Evolutionary conservation across 2,329 filamentous ascomycete genomes (phyloP).

Genomic region (Beauveria asiatica): DNA sequence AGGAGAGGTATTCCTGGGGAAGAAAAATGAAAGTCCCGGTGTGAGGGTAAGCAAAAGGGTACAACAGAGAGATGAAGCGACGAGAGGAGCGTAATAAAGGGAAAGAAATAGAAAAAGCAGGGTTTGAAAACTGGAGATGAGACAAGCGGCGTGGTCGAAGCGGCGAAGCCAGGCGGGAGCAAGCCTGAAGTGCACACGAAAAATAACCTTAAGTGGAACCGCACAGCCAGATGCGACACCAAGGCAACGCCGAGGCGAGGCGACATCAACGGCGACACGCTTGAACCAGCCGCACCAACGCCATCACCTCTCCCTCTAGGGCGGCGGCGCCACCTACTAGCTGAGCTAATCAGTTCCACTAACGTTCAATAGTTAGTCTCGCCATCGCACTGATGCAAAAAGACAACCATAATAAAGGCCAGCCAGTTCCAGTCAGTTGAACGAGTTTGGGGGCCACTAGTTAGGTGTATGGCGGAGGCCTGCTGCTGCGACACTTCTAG

Average conservation of each 20-base stretch:
- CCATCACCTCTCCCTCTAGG: neutral
- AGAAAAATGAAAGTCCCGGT: neutral
- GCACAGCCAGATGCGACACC: conserved; percentile 4
- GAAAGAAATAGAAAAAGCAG: neutral
- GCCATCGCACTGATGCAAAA: neutral
- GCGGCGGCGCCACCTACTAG: neutral
- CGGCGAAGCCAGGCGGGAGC: neutral
- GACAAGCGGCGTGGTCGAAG: neutral
- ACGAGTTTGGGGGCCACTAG: neutral
- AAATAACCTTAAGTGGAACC: conserved; percentile 11
- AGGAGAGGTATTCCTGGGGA: neutral
- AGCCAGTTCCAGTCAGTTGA: neutral
- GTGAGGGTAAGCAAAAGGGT: neutral
- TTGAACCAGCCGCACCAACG: neutral
- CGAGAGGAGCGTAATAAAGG: neutral
- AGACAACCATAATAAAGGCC: neutral
- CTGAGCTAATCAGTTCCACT: neutral
- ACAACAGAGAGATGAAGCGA: neutral
- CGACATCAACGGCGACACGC: conserved; percentile 3
- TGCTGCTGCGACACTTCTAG: neutral
- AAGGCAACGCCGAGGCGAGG: neutral
- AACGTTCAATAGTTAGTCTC: neutral
- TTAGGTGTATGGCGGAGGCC: neutral
- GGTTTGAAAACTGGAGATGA: conserved; percentile 1
- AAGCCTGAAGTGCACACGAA: conserved; percentile 3